Percentiles rank a stretch among this genome's conserved stretches.
Evolutionary conservation across 2,329 filamentous ascomycete species (phyloP).

Genomic region (Colletotrichum scovillei): DNA sequence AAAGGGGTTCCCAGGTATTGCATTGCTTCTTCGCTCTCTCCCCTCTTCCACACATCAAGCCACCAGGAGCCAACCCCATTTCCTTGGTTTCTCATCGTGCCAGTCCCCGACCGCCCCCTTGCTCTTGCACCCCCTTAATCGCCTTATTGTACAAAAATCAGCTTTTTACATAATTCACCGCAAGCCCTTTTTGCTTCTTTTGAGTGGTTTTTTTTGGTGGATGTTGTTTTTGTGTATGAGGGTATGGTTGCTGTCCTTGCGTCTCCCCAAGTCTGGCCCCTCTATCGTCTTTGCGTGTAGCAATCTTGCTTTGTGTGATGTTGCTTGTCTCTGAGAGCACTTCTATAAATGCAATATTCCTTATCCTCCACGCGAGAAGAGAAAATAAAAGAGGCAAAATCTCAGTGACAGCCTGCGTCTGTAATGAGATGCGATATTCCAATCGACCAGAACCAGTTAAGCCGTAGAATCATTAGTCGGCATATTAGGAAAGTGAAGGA

Average conservation of each 20-base stretch:
- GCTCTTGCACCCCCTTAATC: neutral
- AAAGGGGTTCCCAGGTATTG: neutral
- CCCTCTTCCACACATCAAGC: conserved; percentile 11
- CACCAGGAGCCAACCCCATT: neutral
- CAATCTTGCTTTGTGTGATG: conserved; percentile 27
- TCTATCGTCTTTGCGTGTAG: conserved; percentile 24
- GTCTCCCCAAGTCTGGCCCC: conserved; percentile 4
- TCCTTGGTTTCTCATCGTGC: neutral
- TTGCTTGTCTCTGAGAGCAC: conserved; percentile 21
- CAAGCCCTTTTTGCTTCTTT: conserved; percentile 21
- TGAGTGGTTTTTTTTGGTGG: conserved; percentile 7
- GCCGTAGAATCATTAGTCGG: conserved; percentile 51
- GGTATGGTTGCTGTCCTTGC: conserved; percentile 5
- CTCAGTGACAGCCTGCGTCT: conserved; percentile 39
- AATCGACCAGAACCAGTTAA: conserved; percentile 32
- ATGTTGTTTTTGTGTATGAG: conserved; percentile 5
- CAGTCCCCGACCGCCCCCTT: neutral
- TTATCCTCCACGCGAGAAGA: conserved; percentile 14
- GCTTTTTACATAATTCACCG: conserved; percentile 36
- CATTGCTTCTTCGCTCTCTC: conserved; percentile 4
- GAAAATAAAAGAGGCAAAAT: conserved; percentile 6
- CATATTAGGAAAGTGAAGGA: conserved; percentile 44
- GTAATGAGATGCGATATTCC: conserved; percentile 32
- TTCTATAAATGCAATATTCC: conserved; percentile 36
- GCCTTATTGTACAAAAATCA: conserved; percentile 36